phyloP scores from a whole-genome alignment of 2,329 filamentous ascomycete genomes.

The Pyricularia sp. region DNA sequence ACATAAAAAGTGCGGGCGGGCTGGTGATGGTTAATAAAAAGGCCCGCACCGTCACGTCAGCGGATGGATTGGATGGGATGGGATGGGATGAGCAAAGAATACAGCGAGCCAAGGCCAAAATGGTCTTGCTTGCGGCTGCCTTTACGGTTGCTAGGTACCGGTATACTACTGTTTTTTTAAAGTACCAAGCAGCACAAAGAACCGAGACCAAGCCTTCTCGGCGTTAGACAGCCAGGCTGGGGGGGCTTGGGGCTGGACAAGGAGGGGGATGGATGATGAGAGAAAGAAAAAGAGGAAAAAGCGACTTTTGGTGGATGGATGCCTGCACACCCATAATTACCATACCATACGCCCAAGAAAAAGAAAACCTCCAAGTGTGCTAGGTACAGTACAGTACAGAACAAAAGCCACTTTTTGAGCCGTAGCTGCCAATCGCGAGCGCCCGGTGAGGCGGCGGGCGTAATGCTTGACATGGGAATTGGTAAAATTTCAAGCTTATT shows the following conservation, averaged over 20 bases:
- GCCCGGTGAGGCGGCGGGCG: not conserved
- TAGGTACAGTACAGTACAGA: not conserved
- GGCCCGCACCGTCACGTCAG: not conserved
- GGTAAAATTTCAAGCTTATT: slow-evolving; percentile 15
- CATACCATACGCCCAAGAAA: not conserved
- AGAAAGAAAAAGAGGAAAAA: not conserved
- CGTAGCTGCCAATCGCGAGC: not conserved
- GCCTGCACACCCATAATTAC: not conserved
- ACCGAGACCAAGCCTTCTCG: not conserved
- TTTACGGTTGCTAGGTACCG: not conserved
- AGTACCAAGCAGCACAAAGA: not conserved
- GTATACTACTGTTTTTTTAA: not conserved
- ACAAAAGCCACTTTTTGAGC: not conserved
- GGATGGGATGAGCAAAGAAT: not conserved
- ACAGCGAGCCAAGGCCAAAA: not conserved
- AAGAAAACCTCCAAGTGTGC: not conserved
- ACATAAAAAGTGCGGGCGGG: not conserved
- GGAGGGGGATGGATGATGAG: not conserved
- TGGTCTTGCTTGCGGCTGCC: not conserved
- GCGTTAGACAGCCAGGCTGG: not conserved
- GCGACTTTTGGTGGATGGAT: not conserved
- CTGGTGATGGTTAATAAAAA: slow-evolving; percentile 1
- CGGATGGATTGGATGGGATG: not conserved
- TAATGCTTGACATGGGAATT: not conserved
- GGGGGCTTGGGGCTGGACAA: not conserved